These are phyloP conservation scores for Mortierella antarctica DNA, from an alignment of 192 early-diverging fungal genomes.

Conservation along the genomic window DNA sequence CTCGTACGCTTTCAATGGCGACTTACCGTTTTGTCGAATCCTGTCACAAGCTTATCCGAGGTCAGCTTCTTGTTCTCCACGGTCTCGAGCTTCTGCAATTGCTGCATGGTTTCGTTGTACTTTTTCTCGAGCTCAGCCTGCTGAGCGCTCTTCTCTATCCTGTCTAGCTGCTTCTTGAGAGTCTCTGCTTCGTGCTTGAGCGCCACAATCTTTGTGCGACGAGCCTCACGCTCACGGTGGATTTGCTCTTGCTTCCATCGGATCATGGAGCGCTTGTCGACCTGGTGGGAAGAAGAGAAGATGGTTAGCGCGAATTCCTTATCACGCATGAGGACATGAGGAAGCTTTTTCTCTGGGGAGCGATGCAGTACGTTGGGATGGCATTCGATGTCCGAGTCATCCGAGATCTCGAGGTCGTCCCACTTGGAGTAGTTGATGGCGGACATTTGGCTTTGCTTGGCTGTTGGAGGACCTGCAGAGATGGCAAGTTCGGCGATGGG, in stretches of 20 bases:
- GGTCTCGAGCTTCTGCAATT: slow-evolving; percentile 66
- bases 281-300: slow-evolving; percentile 10
- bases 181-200: slow-evolving; percentile 52
- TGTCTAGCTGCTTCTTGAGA: slow-evolving; percentile 58
- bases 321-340: not conserved
- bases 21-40: slow-evolving; percentile 72
- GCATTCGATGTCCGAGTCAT: slow-evolving; percentile 97
- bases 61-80: slow-evolving; percentile 77
- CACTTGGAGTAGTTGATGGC: slow-evolving; percentile 92
- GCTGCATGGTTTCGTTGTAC: slow-evolving; percentile 46
- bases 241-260: slow-evolving; percentile 92
- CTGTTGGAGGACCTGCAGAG: not conserved
- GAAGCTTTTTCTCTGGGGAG: not conserved
- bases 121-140: slow-evolving; percentile 39
- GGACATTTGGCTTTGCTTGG: slow-evolving; percentile 20
- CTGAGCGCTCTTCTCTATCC: slow-evolving; percentile 48
- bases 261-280: slow-evolving; percentile 89
- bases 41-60: slow-evolving; percentile 73
- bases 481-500: no score
- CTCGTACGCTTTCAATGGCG: no score
- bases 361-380: slow-evolving; percentile 82
- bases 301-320: no score
- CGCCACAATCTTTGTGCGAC: slow-evolving; percentile 69
- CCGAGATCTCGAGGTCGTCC: slow-evolving; percentile 95
- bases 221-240: slow-evolving; percentile 85